phyloP scores from a whole-genome alignment of 2,329 filamentous ascomycete genomes.

The Berkeleyomyces rouxiae region DNA sequence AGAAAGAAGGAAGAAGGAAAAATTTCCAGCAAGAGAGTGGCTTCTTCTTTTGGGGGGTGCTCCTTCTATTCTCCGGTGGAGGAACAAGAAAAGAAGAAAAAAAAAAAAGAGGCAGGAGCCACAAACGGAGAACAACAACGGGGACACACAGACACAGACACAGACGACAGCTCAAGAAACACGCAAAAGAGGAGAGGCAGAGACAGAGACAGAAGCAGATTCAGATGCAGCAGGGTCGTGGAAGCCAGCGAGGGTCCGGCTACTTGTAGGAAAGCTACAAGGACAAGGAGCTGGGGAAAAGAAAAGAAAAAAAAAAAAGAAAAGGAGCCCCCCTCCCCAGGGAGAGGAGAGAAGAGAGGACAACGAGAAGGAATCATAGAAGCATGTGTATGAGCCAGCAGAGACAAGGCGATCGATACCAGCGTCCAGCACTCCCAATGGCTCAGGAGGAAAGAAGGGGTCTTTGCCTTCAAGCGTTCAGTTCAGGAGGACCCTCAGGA shows the following conservation, averaged over 20 bases:
- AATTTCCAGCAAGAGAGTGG: neutral
- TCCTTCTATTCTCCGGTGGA: neutral
- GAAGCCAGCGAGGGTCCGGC: neutral
- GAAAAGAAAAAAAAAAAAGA: constrained; percentile 2
- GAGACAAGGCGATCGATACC: neutral
- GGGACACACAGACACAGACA: no score
- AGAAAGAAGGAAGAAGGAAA: constrained; percentile 1
- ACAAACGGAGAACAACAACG: no score
- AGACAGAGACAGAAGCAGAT: no score
- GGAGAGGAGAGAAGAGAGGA: constrained; percentile 8
- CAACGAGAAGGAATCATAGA: constrained; percentile 3
- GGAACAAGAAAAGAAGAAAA: neutral
- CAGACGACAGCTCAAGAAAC: neutral
- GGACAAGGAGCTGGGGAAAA: neutral
- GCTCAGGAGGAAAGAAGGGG: neutral
- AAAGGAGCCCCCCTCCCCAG: constrained; percentile 13
- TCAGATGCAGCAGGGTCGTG: no score
- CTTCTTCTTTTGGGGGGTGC: neutral
- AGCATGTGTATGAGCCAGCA: neutral
- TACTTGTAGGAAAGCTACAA: neutral
- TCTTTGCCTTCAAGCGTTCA: neutral
- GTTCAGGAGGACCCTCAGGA: no score
- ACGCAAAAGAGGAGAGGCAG: no score
- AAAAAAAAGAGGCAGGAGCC: constrained; percentile 3
- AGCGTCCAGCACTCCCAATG: neutral